phyloP scores from a whole-genome alignment of 1,139 yeast genomes.

The Suhomyces kunorum region DNA sequence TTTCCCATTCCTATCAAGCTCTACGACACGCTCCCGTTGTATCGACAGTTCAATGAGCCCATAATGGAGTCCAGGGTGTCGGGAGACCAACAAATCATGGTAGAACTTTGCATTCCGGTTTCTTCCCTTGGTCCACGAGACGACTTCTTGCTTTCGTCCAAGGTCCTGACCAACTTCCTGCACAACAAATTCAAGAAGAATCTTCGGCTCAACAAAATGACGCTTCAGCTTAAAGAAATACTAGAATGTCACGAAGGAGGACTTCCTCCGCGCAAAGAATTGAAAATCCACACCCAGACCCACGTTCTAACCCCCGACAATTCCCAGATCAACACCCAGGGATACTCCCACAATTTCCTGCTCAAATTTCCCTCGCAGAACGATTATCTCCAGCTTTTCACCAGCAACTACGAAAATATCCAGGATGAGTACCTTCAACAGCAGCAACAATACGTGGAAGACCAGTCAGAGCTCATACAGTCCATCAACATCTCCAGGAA shows the following conservation, averaged over 20 bases:
- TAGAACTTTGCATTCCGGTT: constrained; percentile 45
- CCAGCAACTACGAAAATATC: constrained; percentile 4
- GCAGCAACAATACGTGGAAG: constrained; percentile 10
- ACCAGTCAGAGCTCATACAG: constrained; percentile 14
- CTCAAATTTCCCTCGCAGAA: constrained; percentile 40
- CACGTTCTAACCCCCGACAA: constrained; percentile 26
- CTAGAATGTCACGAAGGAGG: constrained; percentile 52
- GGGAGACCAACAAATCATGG: constrained; percentile 42
- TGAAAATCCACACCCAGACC: constrained; percentile 33
- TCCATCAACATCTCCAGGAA: constrained; percentile 20
- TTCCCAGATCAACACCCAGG: constrained; percentile 33
- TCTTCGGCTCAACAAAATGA: constrained; percentile 46
- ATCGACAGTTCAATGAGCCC: constrained; percentile 56
- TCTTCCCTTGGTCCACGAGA: constrained; percentile 57
- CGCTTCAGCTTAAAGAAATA: constrained; percentile 53
- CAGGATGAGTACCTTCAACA: constrained; percentile 9
- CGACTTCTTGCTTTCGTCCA: constrained; percentile 39
- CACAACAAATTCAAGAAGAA: constrained; percentile 37
- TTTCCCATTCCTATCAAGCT: constrained; percentile 52
- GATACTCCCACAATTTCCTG: constrained; percentile 28
- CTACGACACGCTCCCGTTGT: constrained; percentile 55
- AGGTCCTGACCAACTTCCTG: constrained; percentile 39
- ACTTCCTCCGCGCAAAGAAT: constrained; percentile 38
- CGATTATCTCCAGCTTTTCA: constrained; percentile 35
- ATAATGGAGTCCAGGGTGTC: constrained; percentile 39